Conservation (phyloP, 495 filamentous ascomycete genomes). For the Margaritispora aquatica region DNA sequence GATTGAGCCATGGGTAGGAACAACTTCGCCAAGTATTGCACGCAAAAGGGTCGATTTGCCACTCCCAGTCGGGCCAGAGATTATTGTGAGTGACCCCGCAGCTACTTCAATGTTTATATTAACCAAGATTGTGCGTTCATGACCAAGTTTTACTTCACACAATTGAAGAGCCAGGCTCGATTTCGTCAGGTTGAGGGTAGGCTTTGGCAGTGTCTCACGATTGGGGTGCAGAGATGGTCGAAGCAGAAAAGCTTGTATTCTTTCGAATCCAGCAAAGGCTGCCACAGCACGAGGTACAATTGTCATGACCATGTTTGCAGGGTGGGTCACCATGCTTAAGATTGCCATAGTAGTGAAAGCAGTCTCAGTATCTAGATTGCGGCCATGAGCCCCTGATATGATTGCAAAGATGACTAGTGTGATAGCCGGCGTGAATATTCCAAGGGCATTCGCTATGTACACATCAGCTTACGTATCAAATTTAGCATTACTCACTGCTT, state of each 20-base stretch:
- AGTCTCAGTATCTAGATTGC: slow-evolving; percentile 16
- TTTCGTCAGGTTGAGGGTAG: neutral
- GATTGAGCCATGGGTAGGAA: slow-evolving; percentile 52
- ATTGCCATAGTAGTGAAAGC: slow-evolving; percentile 34
- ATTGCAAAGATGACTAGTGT: slow-evolving; percentile 34
- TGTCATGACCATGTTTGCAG: slow-evolving; percentile 29
- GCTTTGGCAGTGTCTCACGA: neutral
- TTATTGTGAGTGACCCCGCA: slow-evolving; percentile 1
- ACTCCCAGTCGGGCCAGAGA: slow-evolving; percentile 60
- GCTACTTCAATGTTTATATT: slow-evolving; percentile 11
- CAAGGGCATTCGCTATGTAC: slow-evolving; percentile 13
- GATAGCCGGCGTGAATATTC: slow-evolving; percentile 36
- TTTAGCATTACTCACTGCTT: neutral
- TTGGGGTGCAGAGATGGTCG: neutral
- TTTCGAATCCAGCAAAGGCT: slow-evolving; percentile 27
- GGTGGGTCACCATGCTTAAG: slow-evolving; percentile 30
- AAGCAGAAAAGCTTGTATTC: slow-evolving; percentile 30
- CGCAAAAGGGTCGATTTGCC: slow-evolving; percentile 76
- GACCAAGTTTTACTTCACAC: neutral
- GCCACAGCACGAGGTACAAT: slow-evolving; percentile 24
- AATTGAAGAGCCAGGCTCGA: neutral
- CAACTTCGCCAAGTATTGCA: slow-evolving; percentile 69
- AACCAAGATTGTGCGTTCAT: slow-evolving; percentile 3
- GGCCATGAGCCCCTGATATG: slow-evolving; percentile 15
- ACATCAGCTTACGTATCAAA: neutral